Base-by-base conservation (phyloP, 352 stramenopile genomes). In the Globisporangium mamillatum region DNA sequence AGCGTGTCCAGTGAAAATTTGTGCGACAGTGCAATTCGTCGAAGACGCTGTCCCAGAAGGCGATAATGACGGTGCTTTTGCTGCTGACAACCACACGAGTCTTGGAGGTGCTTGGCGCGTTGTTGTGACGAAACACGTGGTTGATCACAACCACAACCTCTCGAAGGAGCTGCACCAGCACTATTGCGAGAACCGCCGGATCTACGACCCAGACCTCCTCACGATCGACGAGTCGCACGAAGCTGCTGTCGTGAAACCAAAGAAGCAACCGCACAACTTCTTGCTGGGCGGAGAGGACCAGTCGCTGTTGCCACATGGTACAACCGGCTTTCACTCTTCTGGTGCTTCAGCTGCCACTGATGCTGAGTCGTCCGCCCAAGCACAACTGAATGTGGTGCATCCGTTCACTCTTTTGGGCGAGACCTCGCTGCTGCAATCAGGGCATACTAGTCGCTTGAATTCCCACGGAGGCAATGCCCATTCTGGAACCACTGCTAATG, bases 111-210 rank as follows among this genome's bases (percentile, higher is more conserved):
- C 64, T 25, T 93, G 85, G 85, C 82, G 81, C 2, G 83, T 93
- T 25, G 82, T 93, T 2, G 78, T 93, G 14, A 93, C 83, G 20
- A 90, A 90, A 53, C 85, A 93, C 69, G 67, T 92, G 4, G 73
- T 88, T 18, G 83, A 91, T 53, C 85, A 93, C 67, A 93, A 93
- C 62, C 85, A 93, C 69, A 93, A 91, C 55, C 68, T 93, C n/a
- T 93, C 85, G 6, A 73, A 75, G 18, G 85, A 86, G 53, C 63
- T 93, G 29, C 90, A 88, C 38, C 79, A 90, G 29, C 82, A 93
- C 59, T 93, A 93, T 25, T 79, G 85, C 60, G 82, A 91, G 58
- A 93, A 93, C 44, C 83, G 85, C 2, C 80, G 85, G 9, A 93
- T 93, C 57, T 93, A 92, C 60, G 80, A 93, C 64, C 82, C 80